Percentiles rank a stretch among this genome's conserved stretches.
Evolutionary conservation across 2,329 filamentous ascomycete species (phyloP).

Genomic region (Venturia asperata): DNA sequence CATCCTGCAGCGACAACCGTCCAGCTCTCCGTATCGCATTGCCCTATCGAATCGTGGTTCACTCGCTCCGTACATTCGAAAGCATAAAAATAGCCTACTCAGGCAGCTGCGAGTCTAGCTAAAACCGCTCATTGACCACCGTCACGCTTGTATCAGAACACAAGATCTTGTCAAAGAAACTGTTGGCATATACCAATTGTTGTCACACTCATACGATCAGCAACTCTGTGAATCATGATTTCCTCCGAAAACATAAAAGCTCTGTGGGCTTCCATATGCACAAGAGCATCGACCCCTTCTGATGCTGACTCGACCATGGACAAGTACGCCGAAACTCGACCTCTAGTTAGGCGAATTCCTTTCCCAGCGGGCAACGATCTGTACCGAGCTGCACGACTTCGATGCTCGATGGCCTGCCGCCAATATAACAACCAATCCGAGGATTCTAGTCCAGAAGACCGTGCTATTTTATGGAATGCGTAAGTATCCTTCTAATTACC

Average conservation of each 20-base stretch:
- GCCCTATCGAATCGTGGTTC: not conserved
- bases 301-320: not conserved
- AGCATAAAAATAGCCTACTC: not conserved
- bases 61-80: not conserved
- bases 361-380: slow-evolving; percentile 16
- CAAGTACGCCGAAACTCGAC: not conserved
- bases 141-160: not conserved
- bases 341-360: not conserved
- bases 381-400: slow-evolving; percentile 18
- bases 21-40: not conserved
- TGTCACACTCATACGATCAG: not conserved
- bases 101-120: not conserved
- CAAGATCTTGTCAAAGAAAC: not conserved
- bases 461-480: slow-evolving; percentile 20
- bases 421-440: slow-evolving; percentile 21
- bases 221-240: not conserved
- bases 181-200: not conserved
- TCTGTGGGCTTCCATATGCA: not conserved
- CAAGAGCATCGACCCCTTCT: not conserved
- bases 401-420: slow-evolving; percentile 21
- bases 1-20: not conserved
- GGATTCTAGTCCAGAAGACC: slow-evolving; percentile 19
- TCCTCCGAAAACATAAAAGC: not conserved
- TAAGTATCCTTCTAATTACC: slow-evolving; percentile 13
- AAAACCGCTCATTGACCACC: not conserved